Evolutionary conservation across 345 rosid genomes (phyloP), one percentile per base, ranked within the genome.

Genomic region (Gossypium mustelinum): DNA sequence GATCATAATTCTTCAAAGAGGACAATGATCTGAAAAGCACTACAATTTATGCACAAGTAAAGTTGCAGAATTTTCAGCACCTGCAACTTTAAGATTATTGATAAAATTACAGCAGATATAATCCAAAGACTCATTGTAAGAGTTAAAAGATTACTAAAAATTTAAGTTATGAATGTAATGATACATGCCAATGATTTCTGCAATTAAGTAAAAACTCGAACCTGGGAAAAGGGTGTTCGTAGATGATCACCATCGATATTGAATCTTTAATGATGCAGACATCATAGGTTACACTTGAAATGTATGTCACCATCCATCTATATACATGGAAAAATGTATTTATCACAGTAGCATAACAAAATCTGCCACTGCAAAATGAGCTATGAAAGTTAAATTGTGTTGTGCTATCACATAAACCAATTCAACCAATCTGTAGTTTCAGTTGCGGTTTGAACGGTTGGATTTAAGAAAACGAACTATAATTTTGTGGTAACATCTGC

Each of bases 401-500:
- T 44, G 61, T 71, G 58, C 39, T 56, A 44, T 29, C 61, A 71
- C n/a, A 44, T 24, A 9, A 73, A 8, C 74, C 44, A 74, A 50
- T 69, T 24, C 51, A 77, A 34, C 67, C 1, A 12, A 12, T 17
- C 17, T 27, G 22, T 29, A 27, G 39, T 62, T 48, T 43, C 20
- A 11, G 34, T 17, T 41, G 52, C 55, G 4, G n/a, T 29, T n/a
- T 13, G 39, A 48, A 27, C 51, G 44, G 59, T 10, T 63, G 64
- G 4, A n/a, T 11, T 10, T 47, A 9, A 64, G 4, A 27, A 16
- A 64, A 11, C 9, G 41, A 41, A 64, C 81, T 81, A 87, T 68
- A 85, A 66, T 73, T 80, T 39, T 17, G 86, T 22, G 14, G 82
- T 34, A 60, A 82, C 77, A 76, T 90, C 88, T 43, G 79, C 85